A percentile compares a stretch with the other conserved stretches of the same genome.
Evolutionary conservation across 768 basidiomycete species (phyloP).

Genomic region (Dioszegia aurantiaca): DNA sequence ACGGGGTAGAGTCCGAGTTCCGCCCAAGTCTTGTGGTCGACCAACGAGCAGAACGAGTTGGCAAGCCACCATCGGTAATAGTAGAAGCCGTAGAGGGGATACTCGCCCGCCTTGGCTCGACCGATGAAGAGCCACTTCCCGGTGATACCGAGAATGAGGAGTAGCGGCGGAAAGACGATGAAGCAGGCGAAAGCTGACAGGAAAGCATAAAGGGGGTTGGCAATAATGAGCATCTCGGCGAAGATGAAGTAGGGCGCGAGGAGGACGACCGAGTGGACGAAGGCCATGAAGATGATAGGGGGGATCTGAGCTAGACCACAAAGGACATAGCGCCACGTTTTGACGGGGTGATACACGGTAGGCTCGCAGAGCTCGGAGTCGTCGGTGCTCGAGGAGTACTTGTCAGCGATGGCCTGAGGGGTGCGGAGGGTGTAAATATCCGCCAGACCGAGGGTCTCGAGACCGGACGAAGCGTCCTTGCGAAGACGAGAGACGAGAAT

Average conservation of each 20-base stretch:
- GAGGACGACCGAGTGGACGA: neutral
- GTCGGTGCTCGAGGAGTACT: neutral
- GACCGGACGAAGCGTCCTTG: neutral
- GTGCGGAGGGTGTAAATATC: conserved; percentile 1
- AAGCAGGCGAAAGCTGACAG: neutral
- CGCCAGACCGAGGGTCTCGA: neutral
- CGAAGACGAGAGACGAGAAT: neutral
- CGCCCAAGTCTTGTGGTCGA: conserved; percentile 1
- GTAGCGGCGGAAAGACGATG: neutral
- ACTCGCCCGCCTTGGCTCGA: neutral
- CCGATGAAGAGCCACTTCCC: neutral
- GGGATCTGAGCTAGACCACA: conserved; percentile 5
- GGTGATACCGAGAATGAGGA: neutral
- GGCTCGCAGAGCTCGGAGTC: neutral
- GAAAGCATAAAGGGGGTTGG: neutral
- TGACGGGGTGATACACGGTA: neutral
- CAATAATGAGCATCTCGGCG: neutral
- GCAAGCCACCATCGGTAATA: conserved; percentile 10
- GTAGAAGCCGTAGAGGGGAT: conserved; percentile 4
- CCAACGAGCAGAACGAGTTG: neutral
- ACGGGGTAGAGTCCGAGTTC: conserved; percentile 1
- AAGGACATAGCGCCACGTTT: neutral
- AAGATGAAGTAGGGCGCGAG: conserved; percentile 4
- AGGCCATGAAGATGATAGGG: neutral
- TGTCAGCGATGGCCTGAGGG: neutral